These are phyloP conservation scores for Sphaerobolus stellatus DNA, from an alignment of 1,284 basidiomycete species.

Conservation along the genomic window DNA sequence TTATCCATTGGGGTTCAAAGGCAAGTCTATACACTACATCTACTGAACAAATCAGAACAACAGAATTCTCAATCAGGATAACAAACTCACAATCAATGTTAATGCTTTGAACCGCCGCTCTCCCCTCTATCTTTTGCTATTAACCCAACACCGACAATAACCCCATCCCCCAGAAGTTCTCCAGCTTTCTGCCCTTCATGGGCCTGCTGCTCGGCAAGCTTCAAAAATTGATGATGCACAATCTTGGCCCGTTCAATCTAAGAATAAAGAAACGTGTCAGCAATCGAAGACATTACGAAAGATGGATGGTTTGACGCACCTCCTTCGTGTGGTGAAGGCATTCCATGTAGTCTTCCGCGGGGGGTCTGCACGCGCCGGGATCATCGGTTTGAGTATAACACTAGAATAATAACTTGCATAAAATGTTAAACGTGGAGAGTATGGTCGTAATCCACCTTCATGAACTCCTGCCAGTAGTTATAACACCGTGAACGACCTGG, in stretches of 20 bases:
- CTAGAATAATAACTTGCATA: conserved; percentile 37
- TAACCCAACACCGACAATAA: conserved; percentile 71
- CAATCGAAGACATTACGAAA: conserved; percentile 1
- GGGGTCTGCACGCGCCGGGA: conserved; percentile 70
- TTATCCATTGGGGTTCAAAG: too few relatives aligned
- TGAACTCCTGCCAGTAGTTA: conserved; percentile 90
- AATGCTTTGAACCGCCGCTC: too few relatives aligned
- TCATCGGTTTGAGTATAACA: conserved; percentile 86
- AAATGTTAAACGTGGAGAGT: neutral
- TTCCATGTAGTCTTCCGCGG: conserved; percentile 89
- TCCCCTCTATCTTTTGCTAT: conserved; percentile 60
- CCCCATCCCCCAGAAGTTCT: conserved; percentile 72
- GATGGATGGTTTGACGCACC: conserved; percentile 47
- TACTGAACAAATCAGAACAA: too few relatives aligned
- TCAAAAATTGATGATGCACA: conserved; percentile 72
- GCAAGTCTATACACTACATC: too few relatives aligned
- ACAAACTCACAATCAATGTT: too few relatives aligned
- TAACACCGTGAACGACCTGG: conserved; percentile 88
- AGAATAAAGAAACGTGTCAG: neutral
- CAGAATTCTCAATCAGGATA: too few relatives aligned
- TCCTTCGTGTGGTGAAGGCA: conserved; percentile 92
- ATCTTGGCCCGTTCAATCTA: conserved; percentile 74
- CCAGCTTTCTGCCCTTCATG: conserved; percentile 71
- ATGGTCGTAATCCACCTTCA: conserved; percentile 59
- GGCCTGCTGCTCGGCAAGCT: conserved; percentile 62